Conservation (phyloP, 768 basidiomycete species). For the Pulveroboletus sp. region DNA sequence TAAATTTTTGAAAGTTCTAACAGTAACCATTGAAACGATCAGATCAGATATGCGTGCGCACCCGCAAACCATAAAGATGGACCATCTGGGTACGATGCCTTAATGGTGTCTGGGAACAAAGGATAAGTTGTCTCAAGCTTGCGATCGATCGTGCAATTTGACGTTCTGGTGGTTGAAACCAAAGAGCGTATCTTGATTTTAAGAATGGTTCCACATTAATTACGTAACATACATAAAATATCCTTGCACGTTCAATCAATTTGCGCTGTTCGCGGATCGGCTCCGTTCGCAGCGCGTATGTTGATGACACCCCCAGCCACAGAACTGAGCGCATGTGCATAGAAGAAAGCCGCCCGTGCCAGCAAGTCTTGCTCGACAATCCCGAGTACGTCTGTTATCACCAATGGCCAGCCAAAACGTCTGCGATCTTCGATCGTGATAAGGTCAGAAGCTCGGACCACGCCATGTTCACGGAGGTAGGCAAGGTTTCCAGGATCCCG, state of each 20-base stretch:
- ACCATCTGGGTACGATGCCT: no score
- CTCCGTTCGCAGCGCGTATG: constrained; percentile 38
- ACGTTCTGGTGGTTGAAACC: no score
- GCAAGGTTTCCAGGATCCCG: constrained; percentile 35
- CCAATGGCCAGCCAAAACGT: constrained; percentile 40
- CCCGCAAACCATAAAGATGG: no score
- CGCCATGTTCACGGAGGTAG: constrained; percentile 35
- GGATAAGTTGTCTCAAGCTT: no score
- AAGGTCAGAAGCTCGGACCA: constrained; percentile 39
- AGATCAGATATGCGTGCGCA: no score
- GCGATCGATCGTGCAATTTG: no score
- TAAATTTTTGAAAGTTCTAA: no score
- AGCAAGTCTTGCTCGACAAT: constrained; percentile 44
- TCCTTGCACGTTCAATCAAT: constrained; percentile 30
- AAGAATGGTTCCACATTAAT: not conserved
- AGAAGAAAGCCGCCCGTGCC: constrained; percentile 37
- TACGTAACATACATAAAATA: not conserved
- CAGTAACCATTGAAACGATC: no score
- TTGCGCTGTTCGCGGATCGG: constrained; percentile 36
- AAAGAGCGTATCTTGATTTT: no score
- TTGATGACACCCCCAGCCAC: constrained; percentile 42
- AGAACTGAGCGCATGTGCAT: constrained; percentile 42
- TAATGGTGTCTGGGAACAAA: no score
- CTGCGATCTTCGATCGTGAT: constrained; percentile 42
- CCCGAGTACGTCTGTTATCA: constrained; percentile 42